phyloP scores from a whole-genome alignment of 306 rosid genomes.

The Gynostemma pentaphyllum region DNA sequence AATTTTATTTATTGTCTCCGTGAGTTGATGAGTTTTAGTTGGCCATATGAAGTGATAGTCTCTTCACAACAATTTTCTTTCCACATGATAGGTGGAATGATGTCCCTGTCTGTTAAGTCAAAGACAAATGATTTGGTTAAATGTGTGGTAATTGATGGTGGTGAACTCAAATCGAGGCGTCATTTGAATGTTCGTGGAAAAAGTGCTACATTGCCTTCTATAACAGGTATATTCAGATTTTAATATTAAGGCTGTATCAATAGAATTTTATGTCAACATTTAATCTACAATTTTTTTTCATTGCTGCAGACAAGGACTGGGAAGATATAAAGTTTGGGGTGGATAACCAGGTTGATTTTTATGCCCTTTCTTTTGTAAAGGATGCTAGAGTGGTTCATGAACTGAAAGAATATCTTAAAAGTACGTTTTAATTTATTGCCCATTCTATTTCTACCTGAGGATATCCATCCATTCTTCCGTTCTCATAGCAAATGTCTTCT shows the following conservation, averaged over 20 bases:
- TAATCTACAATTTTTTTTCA: slow-evolving; percentile 1
- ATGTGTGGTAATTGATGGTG: slow-evolving; percentile 84
- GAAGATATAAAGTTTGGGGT: slow-evolving; percentile 98
- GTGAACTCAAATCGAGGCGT: slow-evolving; percentile 90
- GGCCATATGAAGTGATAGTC: slow-evolving; percentile 8
- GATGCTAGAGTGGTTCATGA: slow-evolving; percentile 81
- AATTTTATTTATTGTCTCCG: neutral
- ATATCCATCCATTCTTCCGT: slow-evolving; percentile 9
- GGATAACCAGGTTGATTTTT: slow-evolving; percentile 88
- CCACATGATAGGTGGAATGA: slow-evolving; percentile 71
- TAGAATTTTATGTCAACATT: neutral
- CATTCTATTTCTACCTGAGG: neutral
- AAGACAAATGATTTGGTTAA: slow-evolving; percentile 63
- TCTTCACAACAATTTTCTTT: neutral
- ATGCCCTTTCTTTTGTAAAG: slow-evolving; percentile 93
- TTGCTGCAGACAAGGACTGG: slow-evolving; percentile 79
- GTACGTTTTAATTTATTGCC: slow-evolving; percentile 25
- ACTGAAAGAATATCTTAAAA: slow-evolving; percentile 72
- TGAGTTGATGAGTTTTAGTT: neutral
- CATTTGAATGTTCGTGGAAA: slow-evolving; percentile 95
- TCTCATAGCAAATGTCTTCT: slow-evolving; percentile 16
- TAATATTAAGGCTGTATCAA: neutral
- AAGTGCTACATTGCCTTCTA: slow-evolving; percentile 94
- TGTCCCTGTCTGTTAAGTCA: slow-evolving; percentile 78
- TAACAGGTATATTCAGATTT: slow-evolving; percentile 51